phyloP scores from a whole-genome alignment of 139 green algal genomes.

The Chlamydomonas schloesseri region DNA sequence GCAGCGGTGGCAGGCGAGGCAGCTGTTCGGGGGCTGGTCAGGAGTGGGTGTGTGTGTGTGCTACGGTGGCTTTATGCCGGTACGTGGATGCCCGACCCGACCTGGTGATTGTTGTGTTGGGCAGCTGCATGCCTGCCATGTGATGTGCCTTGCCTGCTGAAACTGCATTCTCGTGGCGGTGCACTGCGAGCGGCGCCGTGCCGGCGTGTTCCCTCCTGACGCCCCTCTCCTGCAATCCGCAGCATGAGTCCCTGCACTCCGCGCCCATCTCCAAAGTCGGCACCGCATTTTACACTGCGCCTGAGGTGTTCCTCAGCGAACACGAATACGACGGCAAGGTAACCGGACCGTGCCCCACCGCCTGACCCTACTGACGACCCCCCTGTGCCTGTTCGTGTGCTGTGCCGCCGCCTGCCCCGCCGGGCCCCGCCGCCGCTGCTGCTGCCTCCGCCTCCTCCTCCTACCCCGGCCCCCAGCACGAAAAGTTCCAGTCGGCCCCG shows the following conservation, averaged over 20 bases:
- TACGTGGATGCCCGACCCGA: no score
- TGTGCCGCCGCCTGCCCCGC: not conserved
- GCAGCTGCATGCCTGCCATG: no score
- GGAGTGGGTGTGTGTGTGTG: no score
- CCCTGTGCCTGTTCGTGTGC: not conserved
- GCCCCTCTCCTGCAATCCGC: not conserved
- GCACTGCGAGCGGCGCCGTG: no score
- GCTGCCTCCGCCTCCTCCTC: not conserved
- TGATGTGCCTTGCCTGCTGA: no score
- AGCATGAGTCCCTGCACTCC: constrained; percentile 81
- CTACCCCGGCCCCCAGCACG: constrained; percentile 62
- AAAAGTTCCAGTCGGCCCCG: constrained; percentile 85
- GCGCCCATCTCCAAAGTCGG: constrained; percentile 51
- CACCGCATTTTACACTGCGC: constrained; percentile 51
- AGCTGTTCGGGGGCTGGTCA: no score
- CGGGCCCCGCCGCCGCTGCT: not conserved
- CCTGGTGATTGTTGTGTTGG: no score
- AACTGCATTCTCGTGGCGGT: no score
- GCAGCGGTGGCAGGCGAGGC: no score
- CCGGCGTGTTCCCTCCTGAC: not conserved
- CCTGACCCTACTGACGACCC: not conserved
- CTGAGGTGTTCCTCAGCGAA: constrained; percentile 45
- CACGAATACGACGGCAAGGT: constrained; percentile 50
- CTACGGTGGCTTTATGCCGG: no score
- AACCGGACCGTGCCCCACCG: not conserved